A percentile compares a stretch with the other conserved stretches of the same genome.
Conservation (phyloP, 345 rosid species). For the Euclidium syriacum region DNA sequence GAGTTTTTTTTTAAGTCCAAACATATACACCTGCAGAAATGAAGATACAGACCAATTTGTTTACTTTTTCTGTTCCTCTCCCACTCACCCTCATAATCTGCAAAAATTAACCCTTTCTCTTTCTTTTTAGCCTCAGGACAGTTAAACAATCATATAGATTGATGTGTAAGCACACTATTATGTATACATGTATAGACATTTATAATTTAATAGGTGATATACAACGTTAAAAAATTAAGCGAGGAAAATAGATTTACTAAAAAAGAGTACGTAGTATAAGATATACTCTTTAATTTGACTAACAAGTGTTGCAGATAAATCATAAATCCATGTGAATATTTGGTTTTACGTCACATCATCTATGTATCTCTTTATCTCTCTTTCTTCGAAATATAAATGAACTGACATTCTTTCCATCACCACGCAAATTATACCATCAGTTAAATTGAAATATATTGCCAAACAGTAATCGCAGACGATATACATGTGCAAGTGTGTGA, state of each 20-base stretch:
- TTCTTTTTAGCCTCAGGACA: background rate
- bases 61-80: slow-evolving; percentile 9
- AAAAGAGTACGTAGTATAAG: too few relatives aligned
- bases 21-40: slow-evolving; percentile 12
- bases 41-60: slow-evolving; percentile 8
- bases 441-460: background rate
- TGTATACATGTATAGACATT: too few relatives aligned
- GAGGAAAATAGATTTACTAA: too few relatives aligned
- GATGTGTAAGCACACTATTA: too few relatives aligned
- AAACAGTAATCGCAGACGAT: background rate
- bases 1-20: slow-evolving; percentile 3
- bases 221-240: too few relatives aligned
- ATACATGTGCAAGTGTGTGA: background rate
- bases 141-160: too few relatives aligned
- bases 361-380: background rate
- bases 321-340: background rate
- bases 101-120: background rate
- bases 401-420: background rate
- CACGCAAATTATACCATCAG: background rate
- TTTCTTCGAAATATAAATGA: background rate
- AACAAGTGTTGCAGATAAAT: too few relatives aligned
- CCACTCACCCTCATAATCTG: slow-evolving; percentile 21
- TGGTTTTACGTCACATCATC: background rate
- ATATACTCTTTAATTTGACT: too few relatives aligned
- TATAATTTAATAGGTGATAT: too few relatives aligned